phyloP scores from a whole-genome alignment of 2,329 filamentous ascomycete genomes.

The Hymenoscyphus albidus region DNA sequence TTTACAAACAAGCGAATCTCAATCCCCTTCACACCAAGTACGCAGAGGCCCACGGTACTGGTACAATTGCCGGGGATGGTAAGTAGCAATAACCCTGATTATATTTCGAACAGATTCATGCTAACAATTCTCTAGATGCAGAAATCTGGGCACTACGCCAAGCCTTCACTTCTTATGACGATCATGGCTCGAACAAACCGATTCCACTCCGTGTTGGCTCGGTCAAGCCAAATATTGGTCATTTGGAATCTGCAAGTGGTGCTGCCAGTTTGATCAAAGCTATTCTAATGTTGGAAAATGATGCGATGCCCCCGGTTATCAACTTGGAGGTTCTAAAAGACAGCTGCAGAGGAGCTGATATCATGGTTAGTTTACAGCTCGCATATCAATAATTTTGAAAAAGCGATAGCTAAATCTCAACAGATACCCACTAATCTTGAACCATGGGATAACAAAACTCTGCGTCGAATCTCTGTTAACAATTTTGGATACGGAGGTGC shows the following conservation, averaged over 20 bases:
- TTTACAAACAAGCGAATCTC: conserved; percentile 42
- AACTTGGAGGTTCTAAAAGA: conserved; percentile 40
- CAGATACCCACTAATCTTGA: not conserved
- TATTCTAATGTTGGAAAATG: conserved; percentile 41
- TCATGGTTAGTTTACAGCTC: not conserved
- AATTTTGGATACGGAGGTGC: conserved; percentile 44
- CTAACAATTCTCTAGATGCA: not conserved
- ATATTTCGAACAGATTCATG: conserved; percentile 9
- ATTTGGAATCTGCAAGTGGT: conserved; percentile 39
- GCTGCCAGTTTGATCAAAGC: conserved; percentile 41
- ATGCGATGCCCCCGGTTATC: conserved; percentile 41
- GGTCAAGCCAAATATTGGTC: conserved; percentile 35
- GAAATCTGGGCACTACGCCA: not conserved
- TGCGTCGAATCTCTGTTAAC: conserved; percentile 20
- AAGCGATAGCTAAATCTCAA: not conserved
- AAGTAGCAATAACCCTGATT: conserved; percentile 14
- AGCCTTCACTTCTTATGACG: not conserved
- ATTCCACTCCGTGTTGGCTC: conserved; percentile 26
- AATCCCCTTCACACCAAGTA: conserved; percentile 32
- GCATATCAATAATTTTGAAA: not conserved
- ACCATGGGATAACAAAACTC: conserved; percentile 6
- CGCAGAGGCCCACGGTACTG: conserved; percentile 30
- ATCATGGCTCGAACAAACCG: conserved; percentile 4
- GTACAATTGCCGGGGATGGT: conserved; percentile 27
- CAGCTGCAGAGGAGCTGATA: conserved; percentile 12